Percentiles rank a stretch among this genome's conserved stretches.
Conservation (phyloP, 2,329 filamentous ascomycete species). For the Fusarium sp. region DNA sequence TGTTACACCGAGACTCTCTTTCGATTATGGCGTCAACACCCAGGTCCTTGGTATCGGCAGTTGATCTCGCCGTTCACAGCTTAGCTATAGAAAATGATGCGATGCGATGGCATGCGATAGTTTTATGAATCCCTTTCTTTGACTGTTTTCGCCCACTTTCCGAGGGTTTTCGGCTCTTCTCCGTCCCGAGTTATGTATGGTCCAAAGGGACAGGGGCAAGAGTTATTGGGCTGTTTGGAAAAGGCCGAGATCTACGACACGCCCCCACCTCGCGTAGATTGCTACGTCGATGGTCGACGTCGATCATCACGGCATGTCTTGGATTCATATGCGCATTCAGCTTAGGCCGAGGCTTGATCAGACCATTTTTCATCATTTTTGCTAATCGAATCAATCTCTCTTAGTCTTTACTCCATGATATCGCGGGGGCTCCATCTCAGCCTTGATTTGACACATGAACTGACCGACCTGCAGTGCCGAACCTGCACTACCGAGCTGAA, state of each 20-base stretch:
- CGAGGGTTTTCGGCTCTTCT: neutral
- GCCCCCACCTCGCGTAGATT: neutral
- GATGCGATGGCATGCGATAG: neutral
- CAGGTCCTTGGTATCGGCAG: neutral
- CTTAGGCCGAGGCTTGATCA: neutral
- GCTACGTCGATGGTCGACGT: neutral
- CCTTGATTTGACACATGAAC: neutral
- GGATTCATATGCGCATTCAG: neutral
- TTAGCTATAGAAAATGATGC: neutral
- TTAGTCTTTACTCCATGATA: neutral
- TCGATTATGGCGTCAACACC: neutral
- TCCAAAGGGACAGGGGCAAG: neutral
- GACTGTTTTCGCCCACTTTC: neutral
- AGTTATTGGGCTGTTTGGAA: neutral
- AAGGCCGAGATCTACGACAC: neutral
- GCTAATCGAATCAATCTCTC: neutral
- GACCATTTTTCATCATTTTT: neutral
- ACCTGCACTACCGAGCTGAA: neutral
- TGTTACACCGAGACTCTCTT: neutral
- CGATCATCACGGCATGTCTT: neutral
- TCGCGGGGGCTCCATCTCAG: neutral
- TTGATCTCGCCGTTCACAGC: neutral
- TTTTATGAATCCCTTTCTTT: neutral
- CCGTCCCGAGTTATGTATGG: neutral
- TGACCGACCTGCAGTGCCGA: neutral